phyloP scores from a whole-genome alignment of 164 flowering plant genomes.

The grape (Vitis vinifera) region DNA sequence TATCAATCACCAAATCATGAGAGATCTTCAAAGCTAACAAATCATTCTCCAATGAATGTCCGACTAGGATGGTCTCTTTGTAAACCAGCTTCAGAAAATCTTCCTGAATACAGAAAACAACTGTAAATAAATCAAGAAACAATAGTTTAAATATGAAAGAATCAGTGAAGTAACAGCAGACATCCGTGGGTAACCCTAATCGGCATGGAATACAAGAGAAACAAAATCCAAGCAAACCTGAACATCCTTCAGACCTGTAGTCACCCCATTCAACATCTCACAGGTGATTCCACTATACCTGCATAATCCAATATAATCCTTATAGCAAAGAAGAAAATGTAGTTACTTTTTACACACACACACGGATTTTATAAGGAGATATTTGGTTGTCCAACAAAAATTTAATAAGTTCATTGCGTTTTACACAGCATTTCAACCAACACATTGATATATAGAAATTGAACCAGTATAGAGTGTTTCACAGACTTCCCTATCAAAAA shows the following conservation, averaged over 20 bases:
- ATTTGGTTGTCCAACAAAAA: too few species aligned
- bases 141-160: background rate
- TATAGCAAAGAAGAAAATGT: background rate
- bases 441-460: too few species aligned
- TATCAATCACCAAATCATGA: conserved; percentile 84
- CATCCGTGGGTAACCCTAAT: background rate
- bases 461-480: too few species aligned
- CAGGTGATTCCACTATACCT: conserved; percentile 96
- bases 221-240: conserved; percentile 53
- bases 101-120: conserved; percentile 50
- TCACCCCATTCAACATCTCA: conserved; percentile 87
- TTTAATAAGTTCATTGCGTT: too few species aligned
- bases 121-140: conserved; percentile 23
- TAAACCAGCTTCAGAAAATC: conserved; percentile 78
- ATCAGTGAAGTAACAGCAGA: conserved; percentile 1
- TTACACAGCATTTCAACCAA: too few species aligned
- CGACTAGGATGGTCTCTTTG: conserved; percentile 89
- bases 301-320: conserved; percentile 14
- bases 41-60: conserved; percentile 98
- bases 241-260: conserved; percentile 74
- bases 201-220: conserved; percentile 5
- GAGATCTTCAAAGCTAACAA: conserved; percentile 78
- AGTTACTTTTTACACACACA: background rate
- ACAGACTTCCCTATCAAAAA: too few species aligned
- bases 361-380: too few species aligned